phyloP scores from a whole-genome alignment of 176 grass and related monocot genomes.

The Musa troglodytarum region DNA sequence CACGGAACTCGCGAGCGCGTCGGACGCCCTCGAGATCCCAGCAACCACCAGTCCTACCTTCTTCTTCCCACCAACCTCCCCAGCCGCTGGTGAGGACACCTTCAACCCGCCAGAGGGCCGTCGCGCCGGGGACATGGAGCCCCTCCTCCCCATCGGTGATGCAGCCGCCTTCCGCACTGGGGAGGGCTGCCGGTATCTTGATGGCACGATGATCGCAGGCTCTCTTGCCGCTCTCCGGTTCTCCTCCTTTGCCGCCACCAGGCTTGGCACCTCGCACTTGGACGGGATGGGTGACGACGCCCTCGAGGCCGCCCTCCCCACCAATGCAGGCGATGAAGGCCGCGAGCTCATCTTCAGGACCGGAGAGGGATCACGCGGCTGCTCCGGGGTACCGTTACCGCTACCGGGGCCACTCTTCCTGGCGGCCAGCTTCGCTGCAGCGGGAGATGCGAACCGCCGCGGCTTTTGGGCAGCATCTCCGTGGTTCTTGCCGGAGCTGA shows the following conservation, averaged over 20 bases:
- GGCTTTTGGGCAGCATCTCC: slow-evolving; percentile 1
- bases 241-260: slow-evolving; percentile 68
- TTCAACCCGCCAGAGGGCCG: slow-evolving; percentile 33
- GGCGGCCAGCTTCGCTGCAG: slow-evolving; percentile 23
- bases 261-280: slow-evolving; percentile 73
- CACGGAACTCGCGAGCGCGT: slow-evolving; percentile 37
- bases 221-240: slow-evolving; percentile 47
- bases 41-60: slow-evolving; percentile 57
- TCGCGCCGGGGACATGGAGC: slow-evolving; percentile 44
- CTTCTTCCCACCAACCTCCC: slow-evolving; percentile 58
- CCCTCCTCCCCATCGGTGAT: slow-evolving; percentile 45
- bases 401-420: slow-evolving; percentile 6
- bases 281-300: slow-evolving; percentile 67
- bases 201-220: slow-evolving; percentile 68
- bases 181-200: slow-evolving; percentile 71
- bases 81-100: slow-evolving; percentile 21
- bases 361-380: slow-evolving; percentile 18
- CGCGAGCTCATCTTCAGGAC: slow-evolving; percentile 21
- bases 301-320: slow-evolving; percentile 20
- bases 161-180: slow-evolving; percentile 30
- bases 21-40: slow-evolving; percentile 70
- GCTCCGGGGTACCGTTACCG: not conserved
- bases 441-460: slow-evolving; percentile 60
- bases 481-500: slow-evolving; percentile 9
- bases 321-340: slow-evolving; percentile 30